Evolutionary conservation across 129 eudicot species (phyloP).

Genomic region (Saposhnikovia divaricata): DNA sequence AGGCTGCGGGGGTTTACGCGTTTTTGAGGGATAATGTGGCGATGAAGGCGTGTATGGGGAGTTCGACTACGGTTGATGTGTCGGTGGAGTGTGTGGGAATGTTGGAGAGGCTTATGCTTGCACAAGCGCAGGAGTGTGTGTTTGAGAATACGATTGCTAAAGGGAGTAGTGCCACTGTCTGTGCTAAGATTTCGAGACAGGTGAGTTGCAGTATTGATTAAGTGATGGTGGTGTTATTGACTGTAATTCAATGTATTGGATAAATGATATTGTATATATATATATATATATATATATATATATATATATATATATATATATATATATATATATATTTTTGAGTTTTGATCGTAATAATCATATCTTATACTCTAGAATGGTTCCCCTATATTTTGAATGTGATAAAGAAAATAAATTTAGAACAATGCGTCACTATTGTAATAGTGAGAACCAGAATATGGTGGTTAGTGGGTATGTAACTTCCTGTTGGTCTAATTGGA

Average conservation of each 20-base stretch:
- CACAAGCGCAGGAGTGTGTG: conserved; percentile 98
- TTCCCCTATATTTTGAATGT: neutral
- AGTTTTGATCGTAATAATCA: neutral
- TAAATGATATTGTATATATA: neutral
- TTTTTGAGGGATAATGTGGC: conserved; percentile 76
- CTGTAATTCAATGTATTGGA: neutral
- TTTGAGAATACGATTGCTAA: conserved; percentile 90
- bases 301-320: no score
- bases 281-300: no score
- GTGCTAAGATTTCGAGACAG: conserved; percentile 91
- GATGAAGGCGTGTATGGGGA: conserved; percentile 68
- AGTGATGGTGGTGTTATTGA: neutral
- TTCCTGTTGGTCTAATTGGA: neutral
- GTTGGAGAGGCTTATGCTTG: conserved; percentile 95
- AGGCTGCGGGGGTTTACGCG: conserved; percentile 89
- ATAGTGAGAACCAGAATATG: neutral
- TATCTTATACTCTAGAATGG: neutral
- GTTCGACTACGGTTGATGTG: conserved; percentile 60
- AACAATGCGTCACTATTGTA: neutral
- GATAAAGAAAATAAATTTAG: neutral
- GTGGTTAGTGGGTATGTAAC: neutral
- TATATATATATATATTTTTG: neutral
- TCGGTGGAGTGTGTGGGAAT: conserved; percentile 96
- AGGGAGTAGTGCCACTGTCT: conserved; percentile 83
- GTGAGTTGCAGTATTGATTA: conserved; percentile 21